Base-by-base conservation (phyloP, 176 grass and related monocot species). In the Themeda triandra region DNA sequence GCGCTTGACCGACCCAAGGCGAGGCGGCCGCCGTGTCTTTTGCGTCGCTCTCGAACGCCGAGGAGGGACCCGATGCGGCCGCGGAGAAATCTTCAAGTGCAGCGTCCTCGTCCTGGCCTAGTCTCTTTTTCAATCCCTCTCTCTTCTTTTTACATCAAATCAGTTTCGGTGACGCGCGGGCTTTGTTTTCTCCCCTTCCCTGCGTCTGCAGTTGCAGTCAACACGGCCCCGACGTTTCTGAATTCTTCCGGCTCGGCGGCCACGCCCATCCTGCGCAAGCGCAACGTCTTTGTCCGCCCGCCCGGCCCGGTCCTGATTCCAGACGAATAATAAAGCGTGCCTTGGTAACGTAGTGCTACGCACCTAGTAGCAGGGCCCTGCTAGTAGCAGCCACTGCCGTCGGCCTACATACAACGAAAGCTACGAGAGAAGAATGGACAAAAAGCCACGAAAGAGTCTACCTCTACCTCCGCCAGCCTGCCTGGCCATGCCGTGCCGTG, bases 311-410 rank as follows among this genome's bases (percentile, higher is more conserved):
- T n/a, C 66, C 33, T 40, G 66, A 40, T 40, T 69, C 66, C 33
- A 2, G 48, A 2, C 7, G 66, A n/a, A 41, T 40, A 33, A 69
- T 12, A 60, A 27, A 71, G 37, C 23, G 37, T 44, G 69, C 69
- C 69, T 71, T 71, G 69, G 69, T 71, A 71, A 71, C 39, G 39
- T 71, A 71, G 39, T 41, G 39, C 69, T 44, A 44, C 23, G 68
- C 46, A n/a, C 13, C 42, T 44, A 71, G n/a, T n/a, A n/a, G n/a
- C n/a, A n/a, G n/a, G n/a, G n/a, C n/a, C n/a, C n/a, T n/a, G n/a
- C n/a, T 23, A 10, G 66, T 28, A 64, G 60, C 18, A 69, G 18
- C 33, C 1, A 6, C 66, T 11, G 32, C 66, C n/a, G n/a, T n/a
- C n/a, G n/a, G n/a, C n/a, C 31, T 69, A 11, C 35, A 13, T n/a